phyloP scores from a whole-genome alignment of 1,284 basidiomycete species.

The Pterulicium gracile region DNA sequence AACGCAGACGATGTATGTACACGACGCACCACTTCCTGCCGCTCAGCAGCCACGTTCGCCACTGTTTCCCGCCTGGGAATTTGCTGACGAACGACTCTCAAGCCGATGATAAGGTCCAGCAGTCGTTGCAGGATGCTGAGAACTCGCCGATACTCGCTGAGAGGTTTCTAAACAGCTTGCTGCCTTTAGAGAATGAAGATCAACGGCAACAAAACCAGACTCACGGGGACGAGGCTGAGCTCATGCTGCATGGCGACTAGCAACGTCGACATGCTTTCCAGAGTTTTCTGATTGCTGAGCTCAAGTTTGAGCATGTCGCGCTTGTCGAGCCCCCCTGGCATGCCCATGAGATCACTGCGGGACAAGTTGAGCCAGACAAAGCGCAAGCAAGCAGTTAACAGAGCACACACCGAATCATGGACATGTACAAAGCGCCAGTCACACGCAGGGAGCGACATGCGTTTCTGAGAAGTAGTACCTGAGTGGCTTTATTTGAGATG shows the following conservation, averaged over 20 bases:
- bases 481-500: not conserved
- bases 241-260: constrained; percentile 37
- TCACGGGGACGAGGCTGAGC: constrained; percentile 37
- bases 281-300: constrained; percentile 27
- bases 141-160: constrained; percentile 30
- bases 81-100: constrained; percentile 37
- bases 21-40: constrained; percentile 32
- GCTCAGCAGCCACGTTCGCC: constrained; percentile 27
- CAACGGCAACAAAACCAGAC: constrained; percentile 10
- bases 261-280: constrained; percentile 27
- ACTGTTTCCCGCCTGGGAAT: constrained; percentile 36
- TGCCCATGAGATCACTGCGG: not conserved
- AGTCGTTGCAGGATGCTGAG: constrained; percentile 29
- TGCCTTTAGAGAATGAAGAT: not conserved
- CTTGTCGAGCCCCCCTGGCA: constrained; percentile 17
- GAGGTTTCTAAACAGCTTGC: constrained; percentile 32
- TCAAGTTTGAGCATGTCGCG: constrained; percentile 30
- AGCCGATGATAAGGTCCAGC: constrained; percentile 33
- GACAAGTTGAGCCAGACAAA: constrained; percentile 30
- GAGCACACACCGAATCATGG: constrained; percentile 29
- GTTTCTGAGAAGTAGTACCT: constrained; percentile 35
- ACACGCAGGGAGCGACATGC: constrained; percentile 28
- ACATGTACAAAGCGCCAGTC: constrained; percentile 33
- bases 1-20: not conserved
- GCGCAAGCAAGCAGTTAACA: constrained; percentile 1